A percentile compares a stretch with the other conserved stretches of the same genome.
Conservation (phyloP, 169 alveolate genomes). For the Plasmodium inui region DNA sequence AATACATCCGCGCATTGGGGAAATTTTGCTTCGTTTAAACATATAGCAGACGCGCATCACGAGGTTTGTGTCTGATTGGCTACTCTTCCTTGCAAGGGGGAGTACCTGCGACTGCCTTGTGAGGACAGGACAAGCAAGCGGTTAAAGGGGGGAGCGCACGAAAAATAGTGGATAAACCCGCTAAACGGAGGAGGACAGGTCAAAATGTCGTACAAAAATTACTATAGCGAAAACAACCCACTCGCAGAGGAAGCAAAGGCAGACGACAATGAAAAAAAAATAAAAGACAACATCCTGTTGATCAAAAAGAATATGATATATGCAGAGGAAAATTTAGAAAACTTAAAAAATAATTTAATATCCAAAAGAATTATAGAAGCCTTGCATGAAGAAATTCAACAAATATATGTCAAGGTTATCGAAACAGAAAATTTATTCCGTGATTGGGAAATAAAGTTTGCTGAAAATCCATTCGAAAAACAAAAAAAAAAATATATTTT, state of each 20-base stretch:
- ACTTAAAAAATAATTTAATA: constrained; percentile 71
- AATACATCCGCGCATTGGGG: neutral
- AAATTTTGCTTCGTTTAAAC: neutral
- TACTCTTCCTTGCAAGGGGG: neutral
- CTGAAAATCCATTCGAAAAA: constrained; percentile 71
- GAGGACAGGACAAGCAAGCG: neutral
- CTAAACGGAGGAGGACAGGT: neutral
- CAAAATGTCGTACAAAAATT: constrained; percentile 72
- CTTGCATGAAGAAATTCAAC: constrained; percentile 75
- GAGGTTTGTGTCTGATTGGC: neutral
- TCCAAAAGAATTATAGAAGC: constrained; percentile 74
- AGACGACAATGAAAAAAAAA: constrained; percentile 45
- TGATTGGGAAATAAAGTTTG: constrained; percentile 72
- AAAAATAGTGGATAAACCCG: neutral
- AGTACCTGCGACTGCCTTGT: neutral
- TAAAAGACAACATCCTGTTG: constrained; percentile 61
- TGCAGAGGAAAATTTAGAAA: constrained; percentile 76
- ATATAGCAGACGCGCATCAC: neutral
- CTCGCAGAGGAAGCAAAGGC: constrained; percentile 17
- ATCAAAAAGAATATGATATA: constrained; percentile 71
- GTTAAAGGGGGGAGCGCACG: neutral
- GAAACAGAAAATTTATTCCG: constrained; percentile 73
- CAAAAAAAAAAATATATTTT: constrained; percentile 71
- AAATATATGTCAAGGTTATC: constrained; percentile 72
- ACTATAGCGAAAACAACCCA: constrained; percentile 10